Base-by-base conservation (phyloP, 805 yeast species). In the Nadsonia fulvescens region DNA sequence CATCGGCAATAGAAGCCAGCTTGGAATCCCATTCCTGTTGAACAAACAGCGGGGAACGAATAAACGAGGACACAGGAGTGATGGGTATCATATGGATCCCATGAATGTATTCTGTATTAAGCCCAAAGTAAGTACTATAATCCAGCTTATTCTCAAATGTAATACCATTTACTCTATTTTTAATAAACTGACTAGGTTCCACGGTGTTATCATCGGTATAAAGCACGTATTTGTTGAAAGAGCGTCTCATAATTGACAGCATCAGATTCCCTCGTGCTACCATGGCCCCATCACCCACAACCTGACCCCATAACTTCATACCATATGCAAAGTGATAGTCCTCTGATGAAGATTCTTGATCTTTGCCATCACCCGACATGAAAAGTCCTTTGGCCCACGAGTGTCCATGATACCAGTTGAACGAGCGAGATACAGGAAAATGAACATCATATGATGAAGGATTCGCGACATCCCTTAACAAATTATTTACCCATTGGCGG, bases 61-160 rank as follows among this genome's bases (percentile, higher is more conserved):
- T 56, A 32, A 50, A 61, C 2, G 71, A 56, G 13, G 75, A 66
- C 10, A 59, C 56, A 1, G 79, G 75, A 0, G 77, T 71, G 15
- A 66, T 52, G 12, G 83, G 83, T 19, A 75, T 42, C 82, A 74
- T 75, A 44, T 75, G 82, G 32, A 74, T 75, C 4, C 86, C 86
- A 37, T 74, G 79, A 28, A 71, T 72, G 39, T 66, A 74, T 46
- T 72, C 71, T 20, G 53, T 49, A 29, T 61, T 51, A 32, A 52
- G 42, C 4, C 82, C 82, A 41, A 75, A 75, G 40, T 66, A 75
- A 2, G 83, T 74, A 5, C 78, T 64, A 51, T 74, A 70, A 40
- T 68, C 78, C 31, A 70, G 54, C 42, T 73, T 72, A 51, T 74
- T 73, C 42, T 75, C 82, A 46, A 71, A 71, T 23, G 66, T 45